Conservation (phyloP, 2,329 filamentous ascomycete species). For the Calonectria multiphialidica region DNA sequence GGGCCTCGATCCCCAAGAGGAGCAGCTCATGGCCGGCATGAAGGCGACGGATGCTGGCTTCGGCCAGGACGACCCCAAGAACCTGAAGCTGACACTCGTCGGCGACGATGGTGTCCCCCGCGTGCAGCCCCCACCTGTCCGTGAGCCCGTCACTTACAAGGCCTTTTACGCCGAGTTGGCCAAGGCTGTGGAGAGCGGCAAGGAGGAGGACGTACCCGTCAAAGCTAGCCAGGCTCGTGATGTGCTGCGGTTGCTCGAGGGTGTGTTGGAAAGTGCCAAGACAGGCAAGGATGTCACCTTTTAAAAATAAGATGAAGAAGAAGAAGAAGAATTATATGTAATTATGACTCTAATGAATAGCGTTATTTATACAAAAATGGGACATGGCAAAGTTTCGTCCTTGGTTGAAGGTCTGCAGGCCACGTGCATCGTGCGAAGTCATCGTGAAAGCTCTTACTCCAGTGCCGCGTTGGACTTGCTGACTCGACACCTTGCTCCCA, state of each 20-base stretch:
- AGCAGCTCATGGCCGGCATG: constrained; percentile 75
- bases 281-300: constrained; percentile 59
- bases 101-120: constrained; percentile 63
- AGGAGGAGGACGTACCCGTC: constrained; percentile 65
- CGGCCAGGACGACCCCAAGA: constrained; percentile 71
- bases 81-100: constrained; percentile 70
- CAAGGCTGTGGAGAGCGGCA: constrained; percentile 59
- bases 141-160: constrained; percentile 75
- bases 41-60: constrained; percentile 73
- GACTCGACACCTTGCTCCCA: not conserved
- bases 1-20: constrained; percentile 80
- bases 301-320: constrained; percentile 24
- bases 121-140: constrained; percentile 65
- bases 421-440: not conserved
- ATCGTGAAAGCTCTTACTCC: not conserved
- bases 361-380: not conserved
- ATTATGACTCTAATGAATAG: constrained; percentile 30
- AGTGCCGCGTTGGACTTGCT: not conserved
- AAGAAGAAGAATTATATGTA: not conserved
- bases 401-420: not conserved
- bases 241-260: constrained; percentile 66
- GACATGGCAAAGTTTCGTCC: not conserved
- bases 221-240: constrained; percentile 65
- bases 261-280: constrained; percentile 61
- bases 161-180: constrained; percentile 73